phyloP scores from a whole-genome alignment of 192 early-diverging fungal species.

The Mortierella hygrophila region DNA sequence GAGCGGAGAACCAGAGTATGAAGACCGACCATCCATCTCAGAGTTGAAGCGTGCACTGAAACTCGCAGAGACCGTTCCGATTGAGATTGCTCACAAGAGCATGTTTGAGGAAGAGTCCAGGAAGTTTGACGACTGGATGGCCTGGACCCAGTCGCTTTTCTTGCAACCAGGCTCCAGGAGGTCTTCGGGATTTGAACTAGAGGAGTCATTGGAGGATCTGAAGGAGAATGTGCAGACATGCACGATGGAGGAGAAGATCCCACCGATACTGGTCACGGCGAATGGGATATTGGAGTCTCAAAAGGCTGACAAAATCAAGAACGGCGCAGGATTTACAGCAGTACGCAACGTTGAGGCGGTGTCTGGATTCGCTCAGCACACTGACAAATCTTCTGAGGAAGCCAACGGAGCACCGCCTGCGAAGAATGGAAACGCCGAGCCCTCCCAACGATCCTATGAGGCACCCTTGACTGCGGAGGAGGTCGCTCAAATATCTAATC shows the following conservation, averaged over 20 bases:
- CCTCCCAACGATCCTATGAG: background rate
- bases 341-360: background rate
- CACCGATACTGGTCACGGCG: background rate
- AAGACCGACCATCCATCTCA: slow-evolving; percentile 40
- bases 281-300: background rate
- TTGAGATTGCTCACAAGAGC: slow-evolving; percentile 19
- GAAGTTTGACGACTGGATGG: slow-evolving; percentile 41
- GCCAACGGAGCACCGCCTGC: background rate
- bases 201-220: slow-evolving; percentile 42
- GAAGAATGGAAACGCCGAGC: background rate
- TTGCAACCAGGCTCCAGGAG: slow-evolving; percentile 12
- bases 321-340: background rate
- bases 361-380: background rate
- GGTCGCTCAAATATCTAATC: background rate
- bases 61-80: slow-evolving; percentile 24
- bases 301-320: background rate
- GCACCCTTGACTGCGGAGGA: background rate
- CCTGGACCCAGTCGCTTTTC: slow-evolving; percentile 17
- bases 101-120: slow-evolving; percentile 36
- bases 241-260: slow-evolving; percentile 30
- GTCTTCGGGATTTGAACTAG: slow-evolving; percentile 8
- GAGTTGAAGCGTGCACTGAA: slow-evolving; percentile 44
- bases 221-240: slow-evolving; percentile 41
- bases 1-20: slow-evolving; percentile 28
- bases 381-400: background rate